Evolutionary conservation across 1,139 yeast genomes (phyloP).

Genomic region (Geotrichum bryndzae): DNA sequence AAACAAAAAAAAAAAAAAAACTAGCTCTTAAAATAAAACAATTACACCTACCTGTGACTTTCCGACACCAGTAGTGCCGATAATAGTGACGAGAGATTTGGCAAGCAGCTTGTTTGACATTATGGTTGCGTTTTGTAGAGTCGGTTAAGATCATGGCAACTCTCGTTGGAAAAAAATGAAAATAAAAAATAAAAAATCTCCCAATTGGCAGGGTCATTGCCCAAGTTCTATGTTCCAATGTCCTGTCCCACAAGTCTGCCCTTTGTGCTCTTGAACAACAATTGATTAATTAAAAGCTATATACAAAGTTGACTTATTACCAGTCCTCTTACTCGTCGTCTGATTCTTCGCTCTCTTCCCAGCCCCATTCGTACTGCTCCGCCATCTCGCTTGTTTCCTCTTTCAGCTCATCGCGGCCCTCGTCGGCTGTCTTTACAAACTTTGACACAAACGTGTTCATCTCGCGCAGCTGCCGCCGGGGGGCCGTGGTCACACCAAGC

Average conservation of each 20-base stretch:
- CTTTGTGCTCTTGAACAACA: not conserved
- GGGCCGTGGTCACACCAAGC: constrained; percentile 44
- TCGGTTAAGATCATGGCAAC: not conserved
- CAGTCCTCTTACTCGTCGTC: constrained; percentile 12
- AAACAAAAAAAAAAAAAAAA: not conserved
- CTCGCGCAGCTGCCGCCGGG: constrained; percentile 43
- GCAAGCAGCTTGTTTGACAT: constrained; percentile 18
- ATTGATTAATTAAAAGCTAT: not conserved
- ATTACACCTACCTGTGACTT: constrained; percentile 61
- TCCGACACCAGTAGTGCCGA: constrained; percentile 98
- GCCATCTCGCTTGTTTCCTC: constrained; percentile 49
- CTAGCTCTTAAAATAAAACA: not conserved
- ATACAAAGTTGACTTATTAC: not conserved
- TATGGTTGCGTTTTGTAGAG: not conserved
- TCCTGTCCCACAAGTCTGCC: not conserved
- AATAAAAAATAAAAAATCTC: not conserved
- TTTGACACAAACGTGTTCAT: constrained; percentile 46
- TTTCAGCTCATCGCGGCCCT: constrained; percentile 60
- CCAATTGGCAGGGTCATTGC: not conserved
- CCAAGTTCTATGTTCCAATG: not conserved
- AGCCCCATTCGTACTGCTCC: constrained; percentile 54
- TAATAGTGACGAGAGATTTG: constrained; percentile 53
- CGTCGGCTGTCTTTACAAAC: constrained; percentile 42
- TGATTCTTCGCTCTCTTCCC: constrained; percentile 41
- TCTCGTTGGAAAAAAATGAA: not conserved